Evolutionary conservation across 2,329 filamentous ascomycete species (phyloP).

Genomic region (Microdochium paspali): DNA sequence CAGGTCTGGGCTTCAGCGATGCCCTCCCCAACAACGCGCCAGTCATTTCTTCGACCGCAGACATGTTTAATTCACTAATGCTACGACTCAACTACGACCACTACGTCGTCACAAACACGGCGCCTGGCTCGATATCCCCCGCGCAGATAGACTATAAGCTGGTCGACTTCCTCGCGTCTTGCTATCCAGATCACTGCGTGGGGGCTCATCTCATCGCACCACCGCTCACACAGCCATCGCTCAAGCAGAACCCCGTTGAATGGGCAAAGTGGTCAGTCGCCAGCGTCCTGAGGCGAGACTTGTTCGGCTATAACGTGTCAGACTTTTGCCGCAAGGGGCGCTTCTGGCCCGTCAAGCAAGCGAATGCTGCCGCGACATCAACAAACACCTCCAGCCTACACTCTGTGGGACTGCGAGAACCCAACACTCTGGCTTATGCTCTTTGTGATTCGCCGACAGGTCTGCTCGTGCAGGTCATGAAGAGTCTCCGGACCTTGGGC

Average conservation of each 20-base stretch:
- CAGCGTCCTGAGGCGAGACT: slow-evolving; percentile 32
- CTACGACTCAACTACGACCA: slow-evolving; percentile 44
- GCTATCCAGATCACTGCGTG: slow-evolving; percentile 39
- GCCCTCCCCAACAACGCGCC: slow-evolving; percentile 39
- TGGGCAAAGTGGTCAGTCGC: slow-evolving; percentile 50
- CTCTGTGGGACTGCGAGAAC: slow-evolving; percentile 19
- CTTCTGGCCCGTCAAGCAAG: slow-evolving; percentile 1
- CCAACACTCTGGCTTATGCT: slow-evolving; percentile 48
- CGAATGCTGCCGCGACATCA: slow-evolving; percentile 5
- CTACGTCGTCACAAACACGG: slow-evolving; percentile 48
- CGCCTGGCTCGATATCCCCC: slow-evolving; percentile 33
- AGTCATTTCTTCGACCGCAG: slow-evolving; percentile 42
- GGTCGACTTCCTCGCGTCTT: slow-evolving; percentile 34
- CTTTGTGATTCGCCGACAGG: slow-evolving; percentile 54
- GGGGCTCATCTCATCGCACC: slow-evolving; percentile 54
- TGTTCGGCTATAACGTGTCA: slow-evolving; percentile 45
- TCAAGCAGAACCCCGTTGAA: slow-evolving; percentile 29
- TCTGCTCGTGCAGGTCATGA: slow-evolving; percentile 43
- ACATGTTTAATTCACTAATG: slow-evolving; percentile 51
- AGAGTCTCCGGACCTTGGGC: slow-evolving; percentile 30
- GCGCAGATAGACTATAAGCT: slow-evolving; percentile 43
- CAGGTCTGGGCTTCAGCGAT: slow-evolving; percentile 60
- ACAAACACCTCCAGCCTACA: slow-evolving; percentile 12
- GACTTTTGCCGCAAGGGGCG: slow-evolving; percentile 36
- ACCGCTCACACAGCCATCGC: slow-evolving; percentile 37